phyloP scores from a whole-genome alignment of 805 yeast species.

The Suhomyces vadensis region DNA sequence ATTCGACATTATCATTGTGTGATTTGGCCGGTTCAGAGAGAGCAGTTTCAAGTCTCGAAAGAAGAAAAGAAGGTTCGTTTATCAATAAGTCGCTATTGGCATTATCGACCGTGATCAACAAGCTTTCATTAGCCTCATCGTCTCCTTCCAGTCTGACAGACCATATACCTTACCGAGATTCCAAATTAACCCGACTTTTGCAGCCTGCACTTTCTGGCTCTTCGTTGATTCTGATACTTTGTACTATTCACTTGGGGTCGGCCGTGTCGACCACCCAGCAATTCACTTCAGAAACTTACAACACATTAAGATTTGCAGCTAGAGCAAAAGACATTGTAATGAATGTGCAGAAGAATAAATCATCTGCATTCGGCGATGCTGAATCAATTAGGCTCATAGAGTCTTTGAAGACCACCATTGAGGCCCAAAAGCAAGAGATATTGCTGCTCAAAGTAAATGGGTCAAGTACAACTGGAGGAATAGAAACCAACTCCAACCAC shows the following conservation, averaged over 20 bases:
- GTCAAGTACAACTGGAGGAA: too few species aligned
- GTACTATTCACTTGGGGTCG: conserved; percentile 75
- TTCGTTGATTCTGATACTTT: conserved; percentile 78
- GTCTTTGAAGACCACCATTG: conserved; percentile 59
- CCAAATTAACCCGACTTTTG: conserved; percentile 82
- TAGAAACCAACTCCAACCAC: neutral
- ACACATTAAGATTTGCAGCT: conserved; percentile 89
- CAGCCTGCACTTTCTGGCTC: conserved; percentile 93
- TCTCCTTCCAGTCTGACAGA: conserved; percentile 28
- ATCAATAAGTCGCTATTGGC: conserved; percentile 91
- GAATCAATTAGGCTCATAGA: conserved; percentile 46
- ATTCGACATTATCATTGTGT: conserved; percentile 77
- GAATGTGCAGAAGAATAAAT: conserved; percentile 57
- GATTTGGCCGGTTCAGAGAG: conserved; percentile 97
- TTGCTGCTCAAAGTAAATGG: conserved; percentile 23
- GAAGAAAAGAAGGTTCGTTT: conserved; percentile 91
- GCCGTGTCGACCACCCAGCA: conserved; percentile 30
- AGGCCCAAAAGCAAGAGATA: conserved; percentile 57
- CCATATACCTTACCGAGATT: conserved; percentile 92
- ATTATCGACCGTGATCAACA: conserved; percentile 87
- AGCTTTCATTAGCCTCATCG: conserved; percentile 49
- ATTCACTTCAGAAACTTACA: conserved; percentile 74
- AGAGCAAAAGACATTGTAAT: conserved; percentile 85
- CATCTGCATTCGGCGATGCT: conserved; percentile 39
- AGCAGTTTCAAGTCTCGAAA: conserved; percentile 63